Conservation (phyloP, 805 yeast genomes). For the Ogataea glucozyma region DNA sequence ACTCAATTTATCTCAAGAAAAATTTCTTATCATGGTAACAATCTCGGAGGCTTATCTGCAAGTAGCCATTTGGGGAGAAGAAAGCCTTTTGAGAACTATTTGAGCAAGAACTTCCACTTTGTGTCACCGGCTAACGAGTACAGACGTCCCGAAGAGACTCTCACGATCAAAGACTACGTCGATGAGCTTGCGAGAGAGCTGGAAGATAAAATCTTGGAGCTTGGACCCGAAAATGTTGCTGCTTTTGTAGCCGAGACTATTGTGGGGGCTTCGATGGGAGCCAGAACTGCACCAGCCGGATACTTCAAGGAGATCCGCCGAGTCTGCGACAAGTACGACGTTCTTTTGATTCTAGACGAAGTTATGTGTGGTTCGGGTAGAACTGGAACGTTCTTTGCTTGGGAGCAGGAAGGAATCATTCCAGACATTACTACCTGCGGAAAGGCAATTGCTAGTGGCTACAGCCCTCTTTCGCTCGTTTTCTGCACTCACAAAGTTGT, state of each 20-base stretch:
- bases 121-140: constrained; percentile 25
- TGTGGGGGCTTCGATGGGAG: constrained; percentile 27
- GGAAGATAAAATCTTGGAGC: constrained; percentile 24
- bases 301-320: constrained; percentile 42
- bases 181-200: constrained; percentile 24
- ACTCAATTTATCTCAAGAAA: constrained; percentile 43
- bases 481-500: constrained; percentile 36
- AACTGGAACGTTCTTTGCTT: constrained; percentile 47
- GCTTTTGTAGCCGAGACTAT: constrained; percentile 30
- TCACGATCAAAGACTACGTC: constrained; percentile 20
- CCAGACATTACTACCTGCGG: constrained; percentile 52
- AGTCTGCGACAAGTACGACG: constrained; percentile 51
- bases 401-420: constrained; percentile 44
- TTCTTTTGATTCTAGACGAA: constrained; percentile 50
- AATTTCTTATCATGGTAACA: constrained; percentile 48
- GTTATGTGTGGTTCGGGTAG: constrained; percentile 60
- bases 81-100: constrained; percentile 31
- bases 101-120: constrained; percentile 25
- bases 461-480: constrained; percentile 41
- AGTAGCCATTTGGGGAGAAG: constrained; percentile 37
- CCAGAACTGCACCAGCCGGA: constrained; percentile 33
- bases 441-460: constrained; percentile 49
- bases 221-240: constrained; percentile 29
- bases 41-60: constrained; percentile 43
- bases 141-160: constrained; percentile 12